Evolutionary conservation across 306 rosid species (phyloP), one percentile per base, ranked within the genome.

Genomic region (Sesbania bispinosa): DNA sequence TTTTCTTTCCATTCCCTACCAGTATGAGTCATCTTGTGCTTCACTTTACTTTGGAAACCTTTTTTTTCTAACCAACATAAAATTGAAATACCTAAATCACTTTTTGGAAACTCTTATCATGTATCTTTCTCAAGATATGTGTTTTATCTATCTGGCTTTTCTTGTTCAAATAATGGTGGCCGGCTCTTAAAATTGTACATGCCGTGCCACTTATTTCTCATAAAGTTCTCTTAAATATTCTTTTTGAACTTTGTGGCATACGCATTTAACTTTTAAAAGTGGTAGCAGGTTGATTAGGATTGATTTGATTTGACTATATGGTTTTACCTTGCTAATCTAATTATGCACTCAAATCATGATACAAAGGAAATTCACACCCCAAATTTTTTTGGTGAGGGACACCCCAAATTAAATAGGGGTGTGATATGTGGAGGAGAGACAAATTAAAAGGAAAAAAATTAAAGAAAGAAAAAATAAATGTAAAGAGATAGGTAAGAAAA

Each of bases 21-120:
- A 86, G 66, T 67, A 79, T 75, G 86, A 80, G 70, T 82, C 86
- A 30, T 60, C 59, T 61, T 47, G 78, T 63, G 71, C 72, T 79
- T 75, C 77, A 41, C 77, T 75, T n/a, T 70, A 61, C 85, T 82
- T 81, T 70, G 63, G 79, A 84, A 86, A 79, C 89, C 87, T 84
- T 88, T 83, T 69, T 86, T 81, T 77, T 61, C 77, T 58, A 66
- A 82, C 77, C 79, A 84, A 76, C 75, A 47, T 55, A 63, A 73
- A 76, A 68, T 67, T 75, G 43, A 71, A 78, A 76, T 63, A 67
- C 63, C 80, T 55, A 84, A 67, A 74, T 54, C 76, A 46, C 91
- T 85, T 90, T 90, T 69, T 71, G 77, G 74, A 67, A 76, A 76
- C 84, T 87, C 86, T 69, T 79, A 79, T 81, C 70, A 75, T 69